Conservation (phyloP, 306 rosid species). For the Adenanthera pavonina region DNA sequence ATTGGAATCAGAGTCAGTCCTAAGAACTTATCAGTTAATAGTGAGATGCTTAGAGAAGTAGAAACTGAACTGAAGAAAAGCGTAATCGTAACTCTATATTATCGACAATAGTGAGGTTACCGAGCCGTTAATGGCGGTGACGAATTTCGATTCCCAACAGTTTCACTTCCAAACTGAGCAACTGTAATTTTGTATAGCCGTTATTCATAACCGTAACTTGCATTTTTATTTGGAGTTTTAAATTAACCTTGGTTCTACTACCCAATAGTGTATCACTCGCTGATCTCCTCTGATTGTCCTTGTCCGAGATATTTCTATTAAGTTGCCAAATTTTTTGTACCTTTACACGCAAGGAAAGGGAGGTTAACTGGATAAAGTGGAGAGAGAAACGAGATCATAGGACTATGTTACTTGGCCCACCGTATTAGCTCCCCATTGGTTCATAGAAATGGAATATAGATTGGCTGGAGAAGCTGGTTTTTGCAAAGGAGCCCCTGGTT, state of each 20-base stretch:
- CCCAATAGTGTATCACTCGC: background rate
- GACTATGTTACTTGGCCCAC: conserved; percentile 39
- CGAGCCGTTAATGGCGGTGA: background rate
- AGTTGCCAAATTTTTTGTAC: background rate
- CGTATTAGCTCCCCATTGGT: conserved; percentile 35
- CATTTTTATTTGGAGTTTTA: background rate
- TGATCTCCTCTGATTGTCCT: background rate
- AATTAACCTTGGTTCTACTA: background rate
- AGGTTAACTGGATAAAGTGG: background rate
- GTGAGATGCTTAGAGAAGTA: too few relatives aligned
- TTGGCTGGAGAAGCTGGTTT: conserved; percentile 38
- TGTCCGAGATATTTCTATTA: background rate
- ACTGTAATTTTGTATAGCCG: background rate
- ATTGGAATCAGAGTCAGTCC: background rate
- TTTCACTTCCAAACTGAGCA: background rate
- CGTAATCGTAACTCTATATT: background rate
- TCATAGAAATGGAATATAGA: conserved; percentile 33
- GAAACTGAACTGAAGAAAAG: background rate
- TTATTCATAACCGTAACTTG: background rate
- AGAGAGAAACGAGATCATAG: conserved; percentile 22
- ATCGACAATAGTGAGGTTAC: background rate
- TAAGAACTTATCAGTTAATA: too few relatives aligned
- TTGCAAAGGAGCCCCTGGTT: conserved; percentile 48
- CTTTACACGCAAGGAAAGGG: background rate
- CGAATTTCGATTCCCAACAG: background rate